Evolutionary conservation across 768 basidiomycete genomes (phyloP).

Genomic region (Pleurotus sapidus): DNA sequence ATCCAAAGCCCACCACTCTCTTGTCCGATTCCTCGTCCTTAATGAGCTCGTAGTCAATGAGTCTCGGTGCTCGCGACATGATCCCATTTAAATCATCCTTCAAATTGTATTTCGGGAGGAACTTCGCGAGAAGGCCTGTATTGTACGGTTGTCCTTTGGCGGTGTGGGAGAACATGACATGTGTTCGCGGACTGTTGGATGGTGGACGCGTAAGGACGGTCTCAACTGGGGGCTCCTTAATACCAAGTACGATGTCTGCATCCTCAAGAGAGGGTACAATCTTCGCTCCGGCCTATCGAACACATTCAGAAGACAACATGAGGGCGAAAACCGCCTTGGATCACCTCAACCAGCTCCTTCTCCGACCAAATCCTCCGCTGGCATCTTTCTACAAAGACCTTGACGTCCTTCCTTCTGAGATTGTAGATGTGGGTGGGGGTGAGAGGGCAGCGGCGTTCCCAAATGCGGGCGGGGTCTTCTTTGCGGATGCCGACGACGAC

Average conservation of each 20-base stretch:
- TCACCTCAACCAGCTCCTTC: slow-evolving; percentile 63
- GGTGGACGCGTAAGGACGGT: slow-evolving; percentile 50
- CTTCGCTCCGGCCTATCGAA: slow-evolving; percentile 70
- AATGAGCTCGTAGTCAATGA: slow-evolving; percentile 88
- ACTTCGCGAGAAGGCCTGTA: slow-evolving; percentile 69
- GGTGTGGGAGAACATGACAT: slow-evolving; percentile 93
- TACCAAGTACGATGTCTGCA: slow-evolving; percentile 79
- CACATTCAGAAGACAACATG: slow-evolving; percentile 7
- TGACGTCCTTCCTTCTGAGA: slow-evolving; percentile 50
- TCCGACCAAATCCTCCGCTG: slow-evolving; percentile 69
- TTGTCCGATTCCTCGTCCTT: slow-evolving; percentile 54
- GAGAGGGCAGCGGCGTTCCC: slow-evolving; percentile 85
- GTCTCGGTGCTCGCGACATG: slow-evolving; percentile 32
- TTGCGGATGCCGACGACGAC: slow-evolving; percentile 39
- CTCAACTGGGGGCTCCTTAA: slow-evolving; percentile 79
- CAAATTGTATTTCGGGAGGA: slow-evolving; percentile 31
- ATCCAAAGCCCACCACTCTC: slow-evolving; percentile 87
- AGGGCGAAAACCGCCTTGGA: slow-evolving; percentile 15
- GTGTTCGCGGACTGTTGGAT: slow-evolving; percentile 47
- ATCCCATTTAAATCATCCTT: not conserved
- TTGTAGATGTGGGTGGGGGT: slow-evolving; percentile 71
- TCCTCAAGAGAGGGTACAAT: slow-evolving; percentile 52
- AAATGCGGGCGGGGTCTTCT: slow-evolving; percentile 78
- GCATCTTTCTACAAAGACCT: slow-evolving; percentile 76
- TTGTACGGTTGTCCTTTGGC: slow-evolving; percentile 88